Conservation (phyloP, 192 early-diverging fungal species). For the Martensiomyces pterosporus region DNA sequence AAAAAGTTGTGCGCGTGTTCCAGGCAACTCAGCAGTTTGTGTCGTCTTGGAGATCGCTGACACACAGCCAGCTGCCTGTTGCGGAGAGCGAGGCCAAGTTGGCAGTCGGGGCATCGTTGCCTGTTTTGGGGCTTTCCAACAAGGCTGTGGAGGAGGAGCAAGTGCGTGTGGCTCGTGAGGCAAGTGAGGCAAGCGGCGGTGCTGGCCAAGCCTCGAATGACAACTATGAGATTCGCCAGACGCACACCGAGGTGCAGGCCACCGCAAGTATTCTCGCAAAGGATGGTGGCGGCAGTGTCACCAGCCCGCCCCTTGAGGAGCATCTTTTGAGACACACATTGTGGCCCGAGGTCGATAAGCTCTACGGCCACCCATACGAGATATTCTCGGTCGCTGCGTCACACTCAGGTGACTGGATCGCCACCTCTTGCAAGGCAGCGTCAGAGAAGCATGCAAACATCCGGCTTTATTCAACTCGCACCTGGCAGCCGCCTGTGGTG, state of each 20-base stretch:
- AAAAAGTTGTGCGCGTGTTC: constrained; percentile 91
- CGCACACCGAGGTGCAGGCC: constrained; percentile 54
- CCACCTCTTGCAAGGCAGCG: constrained; percentile 53
- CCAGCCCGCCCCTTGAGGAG: constrained; percentile 82
- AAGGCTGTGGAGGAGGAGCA: constrained; percentile 73
- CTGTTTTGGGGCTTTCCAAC: constrained; percentile 92
- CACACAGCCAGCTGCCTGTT: neutral
- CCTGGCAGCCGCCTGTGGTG: constrained; percentile 23
- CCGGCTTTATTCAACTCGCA: constrained; percentile 26
- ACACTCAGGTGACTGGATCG: constrained; percentile 66
- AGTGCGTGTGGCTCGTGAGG: constrained; percentile 1
- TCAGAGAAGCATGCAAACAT: constrained; percentile 26
- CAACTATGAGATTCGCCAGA: constrained; percentile 55
- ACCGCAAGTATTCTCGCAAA: constrained; percentile 31
- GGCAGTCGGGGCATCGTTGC: constrained; percentile 76
- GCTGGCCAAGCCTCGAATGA: constrained; percentile 35
- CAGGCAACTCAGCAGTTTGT: constrained; percentile 78
- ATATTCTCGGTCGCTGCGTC: constrained; percentile 72
- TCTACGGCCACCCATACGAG: constrained; percentile 97
- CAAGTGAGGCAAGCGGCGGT: constrained; percentile 4
- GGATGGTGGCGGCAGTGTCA: constrained; percentile 7
- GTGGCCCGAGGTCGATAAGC: constrained; percentile 95
- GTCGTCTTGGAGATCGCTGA: constrained; percentile 48
- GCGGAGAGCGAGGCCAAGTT: constrained; percentile 9
- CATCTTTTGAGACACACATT: constrained; percentile 83